Percentiles rank a stretch among this genome's conserved stretches.
phyloP scores from a whole-genome alignment of 2,329 filamentous ascomycete genomes.

The Aschersonia sp. region DNA sequence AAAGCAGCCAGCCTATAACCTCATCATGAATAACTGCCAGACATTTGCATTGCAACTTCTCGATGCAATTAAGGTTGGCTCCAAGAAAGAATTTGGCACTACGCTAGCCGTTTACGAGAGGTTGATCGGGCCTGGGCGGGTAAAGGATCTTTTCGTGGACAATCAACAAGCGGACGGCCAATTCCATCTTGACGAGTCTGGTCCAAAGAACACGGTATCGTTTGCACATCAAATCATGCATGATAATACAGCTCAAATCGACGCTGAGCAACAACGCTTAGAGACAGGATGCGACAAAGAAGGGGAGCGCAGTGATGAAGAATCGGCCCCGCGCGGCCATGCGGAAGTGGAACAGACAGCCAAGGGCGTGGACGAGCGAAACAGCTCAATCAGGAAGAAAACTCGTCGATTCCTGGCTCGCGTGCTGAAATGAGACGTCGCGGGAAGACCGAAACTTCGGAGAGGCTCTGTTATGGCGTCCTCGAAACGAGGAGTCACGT shows the following conservation, averaged over 20 bases:
- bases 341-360: not conserved
- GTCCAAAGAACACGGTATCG: conserved; percentile 24
- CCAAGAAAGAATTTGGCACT: conserved; percentile 35
- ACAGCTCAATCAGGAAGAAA: not conserved
- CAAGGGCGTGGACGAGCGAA: not conserved
- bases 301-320: conserved; percentile 2
- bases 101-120: conserved; percentile 37
- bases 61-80: conserved; percentile 36
- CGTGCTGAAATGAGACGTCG: conserved; percentile 2
- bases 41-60: conserved; percentile 38
- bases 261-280: conserved; percentile 19
- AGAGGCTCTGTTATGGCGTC: no score
- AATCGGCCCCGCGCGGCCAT: not conserved
- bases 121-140: conserved; percentile 31
- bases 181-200: conserved; percentile 6
- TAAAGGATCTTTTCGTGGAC: conserved; percentile 32
- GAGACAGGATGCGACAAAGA: conserved; percentile 3
- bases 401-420: conserved; percentile 5
- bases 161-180: conserved; percentile 9
- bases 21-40: conserved; percentile 47
- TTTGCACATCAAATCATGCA: conserved; percentile 38
- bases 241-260: conserved; percentile 35
- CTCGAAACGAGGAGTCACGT: no score
- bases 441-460: no score
- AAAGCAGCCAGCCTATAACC: conserved; percentile 35